Base-by-base conservation (phyloP, 345 rosid species). In the Mangifera indica region DNA sequence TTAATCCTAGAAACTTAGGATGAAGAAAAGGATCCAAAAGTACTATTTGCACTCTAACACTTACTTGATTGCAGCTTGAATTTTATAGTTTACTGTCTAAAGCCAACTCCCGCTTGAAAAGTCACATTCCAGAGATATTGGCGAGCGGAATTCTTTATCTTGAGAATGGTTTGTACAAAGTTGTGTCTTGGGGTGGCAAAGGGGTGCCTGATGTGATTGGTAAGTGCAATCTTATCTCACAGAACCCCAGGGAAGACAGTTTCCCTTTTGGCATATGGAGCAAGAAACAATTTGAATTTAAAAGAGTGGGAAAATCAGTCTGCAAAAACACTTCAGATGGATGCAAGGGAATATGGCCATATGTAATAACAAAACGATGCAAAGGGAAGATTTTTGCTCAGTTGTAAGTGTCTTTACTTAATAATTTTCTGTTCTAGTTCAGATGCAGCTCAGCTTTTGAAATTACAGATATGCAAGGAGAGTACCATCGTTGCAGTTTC, bases 151-250 rank as follows among this genome's bases (percentile, higher is more conserved):
- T 94, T 60, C 82, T 94, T 63, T 83, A 83, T 76, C 73, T 87
- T 24, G 91, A 92, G 60, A 84, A 86, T 73, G 96, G 90, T 73
- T 84, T 89, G 37, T 81, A 69, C 69, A 84, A 74, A 65, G 84
- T 87, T 74, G 84, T 82, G 71, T 84, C 91, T 53, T 94, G 98
- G 98, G 89, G 90, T 82, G 98, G 98, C n/a, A 91, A 81, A 85
- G 90, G 75, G 72, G 82, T 90, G 68, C 97, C 95, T 69, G 79
- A 79, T 70, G 81, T 87, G 48, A 81, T 91, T 77, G 45, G 65
- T n/a, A 74, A 75, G 63, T 79, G 86, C 84, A 84, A 70, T 82
- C 58, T 86, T 72, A 63, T 76, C 72, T 80, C 85, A 56, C 78
- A 60, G 13, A 84, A 69, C 42, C 71, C 76, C 56, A 63, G 75